These are phyloP conservation scores for Pleurotus pulmonarius DNA, from an alignment of 768 basidiomycete species.

Conservation along the genomic window DNA sequence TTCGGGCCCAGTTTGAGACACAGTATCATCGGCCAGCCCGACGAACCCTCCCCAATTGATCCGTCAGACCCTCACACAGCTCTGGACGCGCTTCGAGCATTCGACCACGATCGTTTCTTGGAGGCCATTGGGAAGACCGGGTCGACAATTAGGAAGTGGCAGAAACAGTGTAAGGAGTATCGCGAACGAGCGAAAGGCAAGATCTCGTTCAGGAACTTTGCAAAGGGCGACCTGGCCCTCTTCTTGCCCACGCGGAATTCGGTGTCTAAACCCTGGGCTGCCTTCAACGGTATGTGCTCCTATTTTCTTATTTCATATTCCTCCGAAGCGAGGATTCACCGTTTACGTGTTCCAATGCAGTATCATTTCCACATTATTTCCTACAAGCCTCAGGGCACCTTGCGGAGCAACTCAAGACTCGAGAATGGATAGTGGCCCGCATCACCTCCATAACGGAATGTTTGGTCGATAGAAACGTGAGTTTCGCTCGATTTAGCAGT, in stretches of 20 bases:
- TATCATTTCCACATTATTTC: constrained; percentile 98
- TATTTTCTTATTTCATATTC: constrained; percentile 5
- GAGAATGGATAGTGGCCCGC: constrained; percentile 94
- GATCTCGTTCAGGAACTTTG: constrained; percentile 93
- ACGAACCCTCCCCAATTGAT: constrained; percentile 74
- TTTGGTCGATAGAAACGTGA: constrained; percentile 75
- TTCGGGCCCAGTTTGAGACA: constrained; percentile 51
- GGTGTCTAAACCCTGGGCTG: constrained; percentile 93
- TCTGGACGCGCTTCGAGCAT: constrained; percentile 64
- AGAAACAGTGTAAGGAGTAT: constrained; percentile 95
- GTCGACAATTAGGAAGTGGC: constrained; percentile 92
- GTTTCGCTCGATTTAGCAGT: constrained; percentile 16
- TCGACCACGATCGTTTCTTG: constrained; percentile 83
- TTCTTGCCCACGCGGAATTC: constrained; percentile 96
- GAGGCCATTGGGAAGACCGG: constrained; percentile 80
- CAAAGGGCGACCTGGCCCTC: constrained; percentile 91
- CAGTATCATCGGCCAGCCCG: constrained; percentile 46
- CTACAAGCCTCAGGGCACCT: constrained; percentile 83
- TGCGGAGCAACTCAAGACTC: constrained; percentile 82
- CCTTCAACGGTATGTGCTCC: constrained; percentile 80
- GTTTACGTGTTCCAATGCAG: constrained; percentile 33
- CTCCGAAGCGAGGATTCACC: constrained; percentile 31
- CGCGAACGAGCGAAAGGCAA: constrained; percentile 94
- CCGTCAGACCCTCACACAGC: constrained; percentile 71
- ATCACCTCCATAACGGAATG: constrained; percentile 87